Percentiles rank a stretch among this genome's conserved stretches.
Conservation (phyloP, 176 grass and related monocot genomes). For the Eragrostis nindensis region DNA sequence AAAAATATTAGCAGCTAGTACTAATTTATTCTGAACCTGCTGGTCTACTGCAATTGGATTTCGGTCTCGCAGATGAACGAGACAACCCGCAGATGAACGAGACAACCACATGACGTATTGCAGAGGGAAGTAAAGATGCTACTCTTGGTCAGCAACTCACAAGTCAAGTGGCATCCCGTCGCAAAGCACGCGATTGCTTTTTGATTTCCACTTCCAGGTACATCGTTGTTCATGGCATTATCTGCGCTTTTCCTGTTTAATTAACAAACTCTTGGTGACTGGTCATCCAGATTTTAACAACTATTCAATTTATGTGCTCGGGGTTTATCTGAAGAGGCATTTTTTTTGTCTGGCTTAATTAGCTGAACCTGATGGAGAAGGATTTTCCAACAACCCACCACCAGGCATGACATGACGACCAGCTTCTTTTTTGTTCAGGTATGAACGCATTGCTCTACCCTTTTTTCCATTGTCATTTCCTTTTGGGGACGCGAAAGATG, state of each 20-base stretch:
- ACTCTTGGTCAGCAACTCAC: neutral
- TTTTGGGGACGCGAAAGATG: too few species aligned
- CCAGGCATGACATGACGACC: too few species aligned
- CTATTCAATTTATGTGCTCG: neutral
- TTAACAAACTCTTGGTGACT: neutral
- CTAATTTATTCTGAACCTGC: neutral
- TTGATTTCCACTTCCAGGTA: neutral
- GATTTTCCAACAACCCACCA: neutral
- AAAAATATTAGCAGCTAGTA: too few species aligned
- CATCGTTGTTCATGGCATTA: neutral
- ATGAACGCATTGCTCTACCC: too few species aligned
- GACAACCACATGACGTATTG: neutral
- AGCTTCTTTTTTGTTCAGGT: too few species aligned
- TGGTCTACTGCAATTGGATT: neutral
- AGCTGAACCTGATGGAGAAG: neutral
- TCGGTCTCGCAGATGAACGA: neutral
- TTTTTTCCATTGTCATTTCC: too few species aligned
- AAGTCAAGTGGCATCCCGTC: constrained; percentile 16
- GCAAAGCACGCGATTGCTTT: constrained; percentile 21
- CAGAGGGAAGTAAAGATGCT: neutral
- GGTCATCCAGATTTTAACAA: neutral
- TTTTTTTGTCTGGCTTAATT: neutral
- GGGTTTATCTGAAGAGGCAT: neutral
- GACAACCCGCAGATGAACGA: neutral
- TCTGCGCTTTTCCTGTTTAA: neutral